Percentiles rank a stretch among this genome's conserved stretches.
Conservation (phyloP, 2,329 filamentous ascomycete species). For the Tolypocladium cylindrosporum region DNA sequence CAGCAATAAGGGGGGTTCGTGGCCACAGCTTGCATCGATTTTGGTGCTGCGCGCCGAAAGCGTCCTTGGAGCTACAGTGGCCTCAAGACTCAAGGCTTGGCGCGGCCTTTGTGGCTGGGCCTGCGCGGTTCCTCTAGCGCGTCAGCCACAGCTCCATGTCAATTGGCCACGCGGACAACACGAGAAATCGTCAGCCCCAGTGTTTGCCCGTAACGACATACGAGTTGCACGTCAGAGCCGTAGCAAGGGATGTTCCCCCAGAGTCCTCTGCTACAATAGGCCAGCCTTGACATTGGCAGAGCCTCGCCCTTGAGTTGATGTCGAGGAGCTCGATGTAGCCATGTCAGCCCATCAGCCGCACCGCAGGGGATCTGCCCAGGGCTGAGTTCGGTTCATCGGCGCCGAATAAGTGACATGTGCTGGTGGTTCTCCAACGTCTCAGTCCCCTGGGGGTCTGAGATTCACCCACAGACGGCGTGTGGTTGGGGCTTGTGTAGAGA, state of each 20-base stretch:
- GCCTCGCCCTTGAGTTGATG: not conserved
- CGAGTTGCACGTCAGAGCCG: not conserved
- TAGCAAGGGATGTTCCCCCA: not conserved
- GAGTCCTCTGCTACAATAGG: not conserved
- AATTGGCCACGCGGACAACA: not conserved
- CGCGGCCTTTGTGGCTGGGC: not conserved
- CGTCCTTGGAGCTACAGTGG: constrained; percentile 2
- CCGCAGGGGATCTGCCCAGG: not conserved
- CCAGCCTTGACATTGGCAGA: not conserved
- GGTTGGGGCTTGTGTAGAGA: not conserved
- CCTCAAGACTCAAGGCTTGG: not conserved
- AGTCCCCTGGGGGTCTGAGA: not conserved
- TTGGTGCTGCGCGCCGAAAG: not conserved
- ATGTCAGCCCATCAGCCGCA: not conserved
- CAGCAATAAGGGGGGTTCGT: not conserved
- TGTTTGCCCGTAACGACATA: not conserved
- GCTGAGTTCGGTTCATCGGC: not conserved
- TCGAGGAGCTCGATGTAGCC: not conserved
- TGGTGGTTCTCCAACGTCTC: not conserved
- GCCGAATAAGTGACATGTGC: not conserved
- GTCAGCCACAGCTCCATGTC: not conserved
- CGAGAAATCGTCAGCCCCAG: not conserved
- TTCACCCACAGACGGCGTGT: not conserved
- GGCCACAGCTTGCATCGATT: not conserved
- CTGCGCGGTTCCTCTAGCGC: not conserved